Percentiles rank a stretch among this genome's conserved stretches.
phyloP scores from a whole-genome alignment of 352 stramenopile species.

The Pythium plurisporium region DNA sequence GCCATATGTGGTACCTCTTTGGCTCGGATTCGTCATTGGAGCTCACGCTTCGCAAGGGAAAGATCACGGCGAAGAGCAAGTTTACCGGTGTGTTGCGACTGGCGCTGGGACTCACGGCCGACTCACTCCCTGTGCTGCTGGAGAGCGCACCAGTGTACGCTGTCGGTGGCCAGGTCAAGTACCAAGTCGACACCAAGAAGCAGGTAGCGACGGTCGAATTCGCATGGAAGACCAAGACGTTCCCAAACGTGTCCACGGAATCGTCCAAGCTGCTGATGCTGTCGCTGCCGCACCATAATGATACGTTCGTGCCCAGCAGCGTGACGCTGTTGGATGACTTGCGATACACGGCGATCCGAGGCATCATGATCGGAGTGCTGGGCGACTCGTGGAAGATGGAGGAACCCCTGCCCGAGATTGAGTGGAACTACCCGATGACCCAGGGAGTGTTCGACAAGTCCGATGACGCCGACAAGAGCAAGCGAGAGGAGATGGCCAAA shows the following conservation, averaged over 20 bases:
- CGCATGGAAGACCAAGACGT: slow-evolving; percentile 55
- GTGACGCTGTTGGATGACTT: slow-evolving; percentile 32
- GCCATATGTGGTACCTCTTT: slow-evolving; percentile 65
- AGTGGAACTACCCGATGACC: slow-evolving; percentile 57
- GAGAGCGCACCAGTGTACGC: slow-evolving; percentile 58
- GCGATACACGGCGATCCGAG: slow-evolving; percentile 67
- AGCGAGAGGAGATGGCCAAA: slow-evolving; percentile 20
- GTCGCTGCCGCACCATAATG: slow-evolving; percentile 65
- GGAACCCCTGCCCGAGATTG: slow-evolving; percentile 47
- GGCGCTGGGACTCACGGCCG: slow-evolving; percentile 37
- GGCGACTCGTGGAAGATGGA: slow-evolving; percentile 62
- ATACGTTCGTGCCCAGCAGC: slow-evolving; percentile 20
- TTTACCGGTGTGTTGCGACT: slow-evolving; percentile 60
- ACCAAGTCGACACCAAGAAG: slow-evolving; percentile 29
- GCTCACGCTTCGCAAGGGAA: slow-evolving; percentile 29
- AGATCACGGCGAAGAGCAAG: slow-evolving; percentile 25
- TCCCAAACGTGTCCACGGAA: slow-evolving; percentile 20
- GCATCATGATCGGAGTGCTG: slow-evolving; percentile 63
- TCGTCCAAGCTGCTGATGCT: slow-evolving; percentile 62
- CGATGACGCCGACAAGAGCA: slow-evolving; percentile 7
- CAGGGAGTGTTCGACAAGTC: slow-evolving; percentile 52
- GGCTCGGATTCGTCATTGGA: slow-evolving; percentile 46
- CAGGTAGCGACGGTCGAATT: slow-evolving; percentile 43
- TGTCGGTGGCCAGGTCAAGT: slow-evolving; percentile 46
- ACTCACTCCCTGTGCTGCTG: slow-evolving; percentile 41